Evolutionary conservation across 2,329 filamentous ascomycete species (phyloP).

Genomic region (Hirsutella minnesotensis): DNA sequence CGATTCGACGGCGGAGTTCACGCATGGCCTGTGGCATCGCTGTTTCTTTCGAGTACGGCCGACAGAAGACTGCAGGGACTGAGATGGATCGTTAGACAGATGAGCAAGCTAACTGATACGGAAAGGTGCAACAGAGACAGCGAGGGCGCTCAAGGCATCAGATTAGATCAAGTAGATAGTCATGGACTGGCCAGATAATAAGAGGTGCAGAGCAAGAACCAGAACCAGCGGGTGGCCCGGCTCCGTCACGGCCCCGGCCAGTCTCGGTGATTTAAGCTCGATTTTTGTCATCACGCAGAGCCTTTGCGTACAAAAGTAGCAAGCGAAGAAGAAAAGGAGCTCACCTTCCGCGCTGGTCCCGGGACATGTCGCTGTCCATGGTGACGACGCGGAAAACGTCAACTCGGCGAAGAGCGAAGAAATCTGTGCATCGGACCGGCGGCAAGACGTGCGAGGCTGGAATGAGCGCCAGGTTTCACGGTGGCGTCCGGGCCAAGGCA

Average conservation of each 20-base stretch:
- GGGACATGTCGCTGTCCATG: too few species aligned
- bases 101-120: constrained; percentile 19
- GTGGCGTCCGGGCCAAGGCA: neutral
- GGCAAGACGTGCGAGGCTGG: neutral
- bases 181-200: constrained; percentile 16
- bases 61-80: constrained; percentile 41
- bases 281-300: constrained; percentile 11
- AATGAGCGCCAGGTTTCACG: neutral
- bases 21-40: constrained; percentile 66
- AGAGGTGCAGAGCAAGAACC: constrained; percentile 27
- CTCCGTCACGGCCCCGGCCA: constrained; percentile 29
- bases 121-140: constrained; percentile 7
- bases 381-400: too few species aligned
- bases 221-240: constrained; percentile 31
- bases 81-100: constrained; percentile 24
- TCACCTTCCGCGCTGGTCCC: neutral
- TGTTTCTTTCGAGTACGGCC: constrained; percentile 40
- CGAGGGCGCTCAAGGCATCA: constrained; percentile 26
- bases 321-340: neutral
- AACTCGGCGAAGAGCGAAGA: too few species aligned
- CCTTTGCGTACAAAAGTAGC: neutral
- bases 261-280: constrained; percentile 23
- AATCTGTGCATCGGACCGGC: too few species aligned
- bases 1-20: constrained; percentile 60
- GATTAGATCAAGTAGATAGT: constrained; percentile 54